Base-by-base conservation (phyloP, 2,329 filamentous ascomycete species). In the Cladosporium sphaerospermum region DNA sequence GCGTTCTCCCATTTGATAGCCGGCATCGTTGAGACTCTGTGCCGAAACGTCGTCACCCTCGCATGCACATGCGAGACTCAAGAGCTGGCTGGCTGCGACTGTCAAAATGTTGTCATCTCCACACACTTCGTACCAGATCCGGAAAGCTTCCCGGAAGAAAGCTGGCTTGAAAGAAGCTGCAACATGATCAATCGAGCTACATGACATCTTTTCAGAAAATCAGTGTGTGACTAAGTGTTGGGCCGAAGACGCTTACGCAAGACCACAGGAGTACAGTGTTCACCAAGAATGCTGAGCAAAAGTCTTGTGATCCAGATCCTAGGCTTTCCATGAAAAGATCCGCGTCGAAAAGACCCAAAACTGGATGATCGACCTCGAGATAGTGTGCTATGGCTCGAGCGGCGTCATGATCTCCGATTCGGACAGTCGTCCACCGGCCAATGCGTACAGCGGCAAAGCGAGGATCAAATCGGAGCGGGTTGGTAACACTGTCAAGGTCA, bases 311-410 rank as follows among this genome's bases (percentile, higher is more conserved):
- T 13, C 28, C 13, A 9, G 11, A 10, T 13, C 16, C 14, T 18
- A 47, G 33, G n/a, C 19, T n/a, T 10, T 37, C 11, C 9, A 47
- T 33, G 19, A 47, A 47, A 13, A 47, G 23, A 4, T 47, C 45
- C 8, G 45, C 45, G 39, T 47, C 45, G 28, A 40, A 47, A 14
- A 47, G 45, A 14, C 45, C 45, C 13, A 47, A 19, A 9, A 47
- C 16, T 2, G 45, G 34, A 47, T 47, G 45, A 9, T 47, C 45
- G 8, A 36, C 39, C 7, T 39, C 45, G 11, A 47, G 45, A 10
- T 47, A 47, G 18, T 47, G 18, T 14, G 18, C 33, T 13, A 47
- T 39, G 9, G 31, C 18, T 8, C 14, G 34, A 18, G 16, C 34
- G 4, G 45, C 45, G 11, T 47, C 19, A 16, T 11, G 2, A 4